A percentile compares a stretch with the other conserved stretches of the same genome.
These are phyloP conservation scores for Cutaneotrichosporon cavernicola DNA, from an alignment of 1,284 basidiomycete species.

Conservation along the genomic window DNA sequence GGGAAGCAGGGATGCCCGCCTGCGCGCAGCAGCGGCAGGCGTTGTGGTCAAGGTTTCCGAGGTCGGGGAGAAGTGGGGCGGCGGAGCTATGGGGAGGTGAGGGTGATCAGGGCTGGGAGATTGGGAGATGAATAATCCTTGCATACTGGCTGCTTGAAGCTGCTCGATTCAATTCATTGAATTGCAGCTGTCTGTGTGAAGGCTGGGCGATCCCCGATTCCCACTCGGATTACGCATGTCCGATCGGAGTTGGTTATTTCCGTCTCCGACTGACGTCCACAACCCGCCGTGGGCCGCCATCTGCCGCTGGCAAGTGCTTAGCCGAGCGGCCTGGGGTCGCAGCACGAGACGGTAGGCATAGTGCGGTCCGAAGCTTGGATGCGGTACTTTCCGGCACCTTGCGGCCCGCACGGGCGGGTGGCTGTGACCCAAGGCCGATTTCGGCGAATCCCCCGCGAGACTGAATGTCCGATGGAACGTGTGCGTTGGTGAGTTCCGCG, in stretches of 20 bases:
- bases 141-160: not conserved
- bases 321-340: no score
- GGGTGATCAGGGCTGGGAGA: not conserved
- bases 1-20: constrained; percentile 59
- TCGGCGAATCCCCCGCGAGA: no score
- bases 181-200: not conserved
- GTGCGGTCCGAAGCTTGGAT: not conserved
- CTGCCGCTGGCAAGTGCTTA: not conserved
- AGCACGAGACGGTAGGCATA: not conserved
- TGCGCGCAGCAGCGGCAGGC: constrained; percentile 71
- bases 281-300: not conserved
- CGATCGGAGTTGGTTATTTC: not conserved
- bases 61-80: constrained; percentile 70
- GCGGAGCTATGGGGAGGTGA: not conserved
- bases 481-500: no score
- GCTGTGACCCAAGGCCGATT: no score
- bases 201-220: no score
- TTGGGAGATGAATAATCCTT: not conserved
- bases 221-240: not conserved
- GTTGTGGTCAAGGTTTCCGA: constrained; percentile 77
- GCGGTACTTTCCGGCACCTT: not conserved
- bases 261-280: not conserved
- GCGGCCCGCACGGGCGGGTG: no score
- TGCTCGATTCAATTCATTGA: not conserved
- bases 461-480: no score